Base-by-base conservation (phyloP, 2,329 filamentous ascomycete genomes). In the Ophiostoma angusticollis region DNA sequence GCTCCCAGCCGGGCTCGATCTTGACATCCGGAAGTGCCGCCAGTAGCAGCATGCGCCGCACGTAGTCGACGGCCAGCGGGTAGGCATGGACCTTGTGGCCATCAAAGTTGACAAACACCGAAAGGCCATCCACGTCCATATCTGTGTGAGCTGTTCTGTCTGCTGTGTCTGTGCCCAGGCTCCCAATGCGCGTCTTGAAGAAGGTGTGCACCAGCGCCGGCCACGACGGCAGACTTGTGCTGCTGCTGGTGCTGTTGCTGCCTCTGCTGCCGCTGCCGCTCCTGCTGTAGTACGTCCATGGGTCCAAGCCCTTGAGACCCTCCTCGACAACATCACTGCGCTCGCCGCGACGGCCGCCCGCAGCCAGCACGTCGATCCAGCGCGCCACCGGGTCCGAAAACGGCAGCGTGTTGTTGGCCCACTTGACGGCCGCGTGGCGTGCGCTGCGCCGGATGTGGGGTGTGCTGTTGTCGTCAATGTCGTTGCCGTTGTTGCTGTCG, bases 241-340 rank as follows among this genome's bases (percentile, higher is more conserved):
- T 54, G 29, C 51, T 31, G 13, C 34, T 35, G 14, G 31, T 52
- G n/a, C 58, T 62, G 29, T 63, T 59, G 29, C 24, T 7, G 25
- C 5, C 14, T 28, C 7, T 28, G n/a, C n/a, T n/a, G n/a, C n/a
- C n/a, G 25, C 25, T 28, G 25, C 11, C 14, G 6, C 12, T n/a
- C 4, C 70, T 63, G 17, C 61, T 60, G 37, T 59, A 60, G 43
- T 66, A 63, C 0, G 63, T 69, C 68, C 68, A 72, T 11, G 74
- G 73, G 50, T 94, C 85, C 4, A 95, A 67, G 1, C 91, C 91
- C 56, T 85, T 87, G 45, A 76, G 78, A 2, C 86, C 91, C 60
- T 96, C 89, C 54, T 98, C 91, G 1, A 84, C 61, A 3, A 96
- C 78, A 53, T 96, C 89, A 44, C 78, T 80, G 32, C 82, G 74